phyloP scores from a whole-genome alignment of 345 rosid species.

The Salix brachista region DNA sequence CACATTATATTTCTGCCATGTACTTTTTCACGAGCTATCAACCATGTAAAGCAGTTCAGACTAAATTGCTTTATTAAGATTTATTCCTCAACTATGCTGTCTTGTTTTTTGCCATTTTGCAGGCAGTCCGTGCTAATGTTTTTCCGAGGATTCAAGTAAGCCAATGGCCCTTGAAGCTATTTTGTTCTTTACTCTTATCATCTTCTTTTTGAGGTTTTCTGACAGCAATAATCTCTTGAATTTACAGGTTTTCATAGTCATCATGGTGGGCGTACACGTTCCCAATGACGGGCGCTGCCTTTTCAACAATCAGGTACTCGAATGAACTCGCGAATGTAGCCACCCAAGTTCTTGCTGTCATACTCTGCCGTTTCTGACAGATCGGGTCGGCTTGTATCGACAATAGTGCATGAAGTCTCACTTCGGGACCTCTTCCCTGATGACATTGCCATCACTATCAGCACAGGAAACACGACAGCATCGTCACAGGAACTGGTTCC shows the following conservation, averaged over 20 bases:
- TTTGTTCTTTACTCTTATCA: background rate
- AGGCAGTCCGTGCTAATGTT: slow-evolving; percentile 72
- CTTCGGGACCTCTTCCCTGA: slow-evolving; percentile 44
- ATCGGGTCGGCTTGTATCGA: slow-evolving; percentile 44
- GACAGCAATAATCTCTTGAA: background rate
- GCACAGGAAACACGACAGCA: slow-evolving; percentile 40
- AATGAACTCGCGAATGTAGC: slow-evolving; percentile 41
- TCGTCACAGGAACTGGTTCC: slow-evolving; percentile 45
- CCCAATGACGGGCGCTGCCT: slow-evolving; percentile 68
- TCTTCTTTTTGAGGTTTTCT: background rate
- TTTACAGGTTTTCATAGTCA: slow-evolving; percentile 68
- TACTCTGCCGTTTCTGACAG: slow-evolving; percentile 41
- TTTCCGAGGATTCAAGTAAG: slow-evolving; percentile 79
- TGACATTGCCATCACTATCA: slow-evolving; percentile 72
- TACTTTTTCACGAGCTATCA: background rate
- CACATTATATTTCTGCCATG: too few species aligned
- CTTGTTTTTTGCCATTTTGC: slow-evolving; percentile 21
- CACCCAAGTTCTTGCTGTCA: slow-evolving; percentile 39
- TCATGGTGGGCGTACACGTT: slow-evolving; percentile 98
- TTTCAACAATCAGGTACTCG: slow-evolving; percentile 62
- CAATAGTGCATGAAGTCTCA: slow-evolving; percentile 41
- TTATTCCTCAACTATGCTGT: background rate
- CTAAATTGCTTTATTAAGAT: background rate
- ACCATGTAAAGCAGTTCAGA: background rate
- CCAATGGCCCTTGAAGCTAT: background rate